Conservation (phyloP, 805 yeast genomes). For the Blastobotrys robertii region DNA sequence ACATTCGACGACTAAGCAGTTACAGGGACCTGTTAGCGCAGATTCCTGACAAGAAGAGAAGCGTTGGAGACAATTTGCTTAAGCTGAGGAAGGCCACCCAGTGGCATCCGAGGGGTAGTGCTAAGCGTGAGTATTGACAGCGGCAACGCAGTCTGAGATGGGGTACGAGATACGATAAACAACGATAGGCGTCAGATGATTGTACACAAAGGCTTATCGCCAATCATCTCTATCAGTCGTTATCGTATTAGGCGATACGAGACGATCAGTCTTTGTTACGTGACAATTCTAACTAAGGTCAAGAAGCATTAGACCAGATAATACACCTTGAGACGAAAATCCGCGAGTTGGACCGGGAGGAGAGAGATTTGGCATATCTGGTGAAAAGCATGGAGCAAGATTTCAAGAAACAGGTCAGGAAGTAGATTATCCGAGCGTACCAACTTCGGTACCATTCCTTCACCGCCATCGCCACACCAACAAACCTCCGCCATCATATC, state of each 20-base stretch:
- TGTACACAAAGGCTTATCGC: no score
- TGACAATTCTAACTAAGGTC: neutral
- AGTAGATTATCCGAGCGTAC: no score
- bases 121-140: conserved; percentile 1
- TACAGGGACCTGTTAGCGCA: neutral
- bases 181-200: no score
- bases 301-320: neutral
- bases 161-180: no score
- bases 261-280: neutral
- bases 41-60: neutral
- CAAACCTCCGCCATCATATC: no score
- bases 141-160: neutral
- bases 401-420: no score
- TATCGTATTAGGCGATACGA: neutral
- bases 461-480: no score
- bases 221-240: no score
- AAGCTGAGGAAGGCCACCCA: neutral
- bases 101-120: conserved; percentile 1
- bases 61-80: neutral
- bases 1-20: neutral
- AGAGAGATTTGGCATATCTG: neutral
- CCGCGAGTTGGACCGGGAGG: conserved; percentile 1
- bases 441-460: no score
- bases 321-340: conserved; percentile 1
- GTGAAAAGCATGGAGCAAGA: neutral